These are phyloP conservation scores for Vitis hybrid DNA, from an alignment of 177 flowering plant species.

Conservation along the genomic window DNA sequence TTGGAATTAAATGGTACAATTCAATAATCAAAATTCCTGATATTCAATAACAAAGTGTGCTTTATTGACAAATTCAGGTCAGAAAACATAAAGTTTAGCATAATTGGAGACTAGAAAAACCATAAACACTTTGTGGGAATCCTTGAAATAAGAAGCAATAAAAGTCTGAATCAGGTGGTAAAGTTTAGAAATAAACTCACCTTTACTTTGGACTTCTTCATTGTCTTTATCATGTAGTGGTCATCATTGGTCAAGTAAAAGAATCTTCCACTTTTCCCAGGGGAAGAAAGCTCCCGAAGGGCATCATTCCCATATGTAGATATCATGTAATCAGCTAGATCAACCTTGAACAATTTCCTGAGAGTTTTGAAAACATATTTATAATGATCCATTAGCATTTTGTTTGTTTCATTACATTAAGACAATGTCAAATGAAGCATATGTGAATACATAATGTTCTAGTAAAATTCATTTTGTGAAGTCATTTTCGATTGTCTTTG, in stretches of 20 bases:
- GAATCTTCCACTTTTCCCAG: slow-evolving; percentile 98
- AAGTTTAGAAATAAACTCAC: slow-evolving; percentile 35
- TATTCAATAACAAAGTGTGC: too few relatives aligned
- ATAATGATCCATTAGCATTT: neutral
- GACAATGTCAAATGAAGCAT: neutral
- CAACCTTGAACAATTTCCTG: slow-evolving; percentile 88
- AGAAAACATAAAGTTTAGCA: neutral
- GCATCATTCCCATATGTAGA: slow-evolving; percentile 96
- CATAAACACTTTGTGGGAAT: neutral
- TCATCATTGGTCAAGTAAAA: slow-evolving; percentile 93
- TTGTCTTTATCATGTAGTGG: slow-evolving; percentile 93
- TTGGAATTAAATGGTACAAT: neutral
- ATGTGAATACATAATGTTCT: neutral
- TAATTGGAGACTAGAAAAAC: neutral
- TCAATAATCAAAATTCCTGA: too few relatives aligned
- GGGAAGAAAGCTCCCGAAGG: slow-evolving; percentile 92
- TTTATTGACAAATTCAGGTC: too few relatives aligned
- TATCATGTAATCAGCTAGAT: slow-evolving; percentile 94
- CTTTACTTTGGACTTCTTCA: slow-evolving; percentile 95
- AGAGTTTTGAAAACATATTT: slow-evolving; percentile 52
- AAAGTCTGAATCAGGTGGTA: too few relatives aligned
- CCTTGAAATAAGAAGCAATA: neutral
- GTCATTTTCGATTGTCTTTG: too few relatives aligned
- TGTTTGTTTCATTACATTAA: neutral
- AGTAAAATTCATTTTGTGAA: neutral